Conservation (phyloP, 108 stramenopile species). For the Chaetoceros muelleri region DNA sequence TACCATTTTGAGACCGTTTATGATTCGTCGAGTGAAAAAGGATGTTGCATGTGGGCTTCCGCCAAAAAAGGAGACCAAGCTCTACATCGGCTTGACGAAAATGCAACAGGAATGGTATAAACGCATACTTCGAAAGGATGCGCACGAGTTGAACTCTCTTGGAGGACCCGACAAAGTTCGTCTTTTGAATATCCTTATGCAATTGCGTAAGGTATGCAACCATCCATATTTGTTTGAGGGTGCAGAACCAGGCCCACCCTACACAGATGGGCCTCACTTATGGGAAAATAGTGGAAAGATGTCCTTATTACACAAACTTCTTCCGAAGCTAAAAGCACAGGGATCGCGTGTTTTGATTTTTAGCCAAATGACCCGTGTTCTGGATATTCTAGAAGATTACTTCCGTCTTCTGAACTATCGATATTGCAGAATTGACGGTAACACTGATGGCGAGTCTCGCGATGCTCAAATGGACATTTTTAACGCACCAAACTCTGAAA, state of each 20-base stretch:
- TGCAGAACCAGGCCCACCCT: conserved; percentile 94
- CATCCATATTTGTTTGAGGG: conserved; percentile 99
- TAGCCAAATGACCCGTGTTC: conserved; percentile 94
- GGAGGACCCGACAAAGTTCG: conserved; percentile 89
- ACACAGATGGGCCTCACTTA: conserved; percentile 93
- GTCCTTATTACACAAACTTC: conserved; percentile 84
- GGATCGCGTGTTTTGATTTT: conserved; percentile 95
- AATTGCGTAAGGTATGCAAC: conserved; percentile 97
- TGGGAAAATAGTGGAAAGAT: conserved; percentile 98
- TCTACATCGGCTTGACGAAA: conserved; percentile 85
- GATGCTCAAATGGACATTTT: conserved; percentile 94
- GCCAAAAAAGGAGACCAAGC: conserved; percentile 93
- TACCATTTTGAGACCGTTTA: conserved; percentile 94
- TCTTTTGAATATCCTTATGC: conserved; percentile 96
- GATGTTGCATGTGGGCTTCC: conserved; percentile 93
- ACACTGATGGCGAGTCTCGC: conserved; percentile 86
- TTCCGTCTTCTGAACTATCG: conserved; percentile 63
- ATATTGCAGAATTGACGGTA: conserved; percentile 97
- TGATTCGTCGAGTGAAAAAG: conserved; percentile 96
- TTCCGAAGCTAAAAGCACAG: conserved; percentile 83
- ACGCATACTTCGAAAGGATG: conserved; percentile 84
- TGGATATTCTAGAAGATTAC: conserved; percentile 97
- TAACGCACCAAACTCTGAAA: conserved; percentile 82
- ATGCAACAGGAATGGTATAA: conserved; percentile 97
- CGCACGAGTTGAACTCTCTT: conserved; percentile 82